Percentiles rank a stretch among this genome's conserved stretches.
phyloP scores from a whole-genome alignment of 2,329 filamentous ascomycete genomes.

The Ophiocordyceps sinensis region DNA sequence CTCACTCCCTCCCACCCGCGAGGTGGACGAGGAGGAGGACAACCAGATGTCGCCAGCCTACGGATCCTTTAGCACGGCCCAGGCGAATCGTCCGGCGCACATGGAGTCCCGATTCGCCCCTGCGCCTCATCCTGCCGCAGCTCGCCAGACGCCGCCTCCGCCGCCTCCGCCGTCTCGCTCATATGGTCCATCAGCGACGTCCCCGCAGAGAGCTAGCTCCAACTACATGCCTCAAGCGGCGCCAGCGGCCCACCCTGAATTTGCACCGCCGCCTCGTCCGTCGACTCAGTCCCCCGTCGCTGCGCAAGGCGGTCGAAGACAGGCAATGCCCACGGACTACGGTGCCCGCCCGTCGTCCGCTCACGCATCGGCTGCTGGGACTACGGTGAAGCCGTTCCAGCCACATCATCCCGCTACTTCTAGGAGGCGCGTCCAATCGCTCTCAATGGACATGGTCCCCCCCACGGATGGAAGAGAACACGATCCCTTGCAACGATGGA shows the following conservation, averaged over 20 bases:
- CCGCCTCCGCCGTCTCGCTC: slow-evolving; percentile 16
- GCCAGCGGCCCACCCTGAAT: slow-evolving; percentile 20
- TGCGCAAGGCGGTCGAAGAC: slow-evolving; percentile 23
- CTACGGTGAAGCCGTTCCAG: slow-evolving; percentile 10
- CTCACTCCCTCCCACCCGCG: slow-evolving; percentile 45
- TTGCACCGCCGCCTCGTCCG: slow-evolving; percentile 41
- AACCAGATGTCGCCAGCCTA: slow-evolving; percentile 8
- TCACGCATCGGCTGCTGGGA: slow-evolving; percentile 27
- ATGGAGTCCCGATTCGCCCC: slow-evolving; percentile 25
- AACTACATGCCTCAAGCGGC: slow-evolving; percentile 32
- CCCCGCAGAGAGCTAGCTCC: slow-evolving; percentile 38
- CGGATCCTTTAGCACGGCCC: slow-evolving; percentile 12
- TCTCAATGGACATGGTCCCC: slow-evolving; percentile 41
- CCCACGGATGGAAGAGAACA: slow-evolving; percentile 52
- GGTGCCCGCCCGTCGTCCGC: slow-evolving; percentile 40
- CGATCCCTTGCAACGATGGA: slow-evolving; percentile 81
- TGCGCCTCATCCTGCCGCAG: slow-evolving; percentile 12
- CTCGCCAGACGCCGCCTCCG: slow-evolving; percentile 33
- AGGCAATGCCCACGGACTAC: slow-evolving; percentile 21
- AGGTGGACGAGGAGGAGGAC: slow-evolving; percentile 45
- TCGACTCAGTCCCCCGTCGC: slow-evolving; percentile 48
- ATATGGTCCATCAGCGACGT: slow-evolving; percentile 31
- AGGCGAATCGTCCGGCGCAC: slow-evolving; percentile 10
- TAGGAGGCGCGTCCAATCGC: slow-evolving; percentile 36
- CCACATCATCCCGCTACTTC: slow-evolving; percentile 15